These are phyloP conservation scores for Candida palmyrensis DNA, from an alignment of 805 yeast species.

Conservation along the genomic window DNA sequence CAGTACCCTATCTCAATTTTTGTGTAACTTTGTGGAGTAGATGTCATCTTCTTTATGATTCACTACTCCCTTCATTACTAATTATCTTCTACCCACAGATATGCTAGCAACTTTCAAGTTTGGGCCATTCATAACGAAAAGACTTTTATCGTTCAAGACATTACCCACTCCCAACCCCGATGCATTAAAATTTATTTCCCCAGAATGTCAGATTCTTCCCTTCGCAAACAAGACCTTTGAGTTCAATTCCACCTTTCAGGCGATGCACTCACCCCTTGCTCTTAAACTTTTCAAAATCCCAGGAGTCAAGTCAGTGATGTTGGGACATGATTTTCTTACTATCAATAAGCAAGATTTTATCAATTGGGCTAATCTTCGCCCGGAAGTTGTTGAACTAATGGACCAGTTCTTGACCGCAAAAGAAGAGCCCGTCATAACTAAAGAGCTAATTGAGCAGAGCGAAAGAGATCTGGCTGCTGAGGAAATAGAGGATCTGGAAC, in stretches of 20 bases:
- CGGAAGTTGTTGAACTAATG: slow-evolving; percentile 62
- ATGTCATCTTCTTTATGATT: background rate
- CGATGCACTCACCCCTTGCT: slow-evolving; percentile 61
- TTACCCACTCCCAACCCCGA: slow-evolving; percentile 70
- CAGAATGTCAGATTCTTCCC: slow-evolving; percentile 44
- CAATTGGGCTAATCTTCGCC: slow-evolving; percentile 54
- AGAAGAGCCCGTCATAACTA: slow-evolving; percentile 36
- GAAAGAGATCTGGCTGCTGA: slow-evolving; percentile 39
- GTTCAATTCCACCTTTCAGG: slow-evolving; percentile 48
- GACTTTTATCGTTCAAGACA: slow-evolving; percentile 38
- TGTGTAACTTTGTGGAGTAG: slow-evolving; percentile 1
- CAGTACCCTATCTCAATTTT: slow-evolving; percentile 1
- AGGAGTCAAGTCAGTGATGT: slow-evolving; percentile 67
- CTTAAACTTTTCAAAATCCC: slow-evolving; percentile 51
- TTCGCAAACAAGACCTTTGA: slow-evolving; percentile 44
- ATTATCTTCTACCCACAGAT: background rate
- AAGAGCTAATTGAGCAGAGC: slow-evolving; percentile 34
- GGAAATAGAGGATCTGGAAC: slow-evolving; percentile 55
- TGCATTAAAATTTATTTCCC: slow-evolving; percentile 62
- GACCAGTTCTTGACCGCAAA: slow-evolving; percentile 39
- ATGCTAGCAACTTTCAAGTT: background rate
- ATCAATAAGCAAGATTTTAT: slow-evolving; percentile 58
- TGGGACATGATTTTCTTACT: slow-evolving; percentile 71
- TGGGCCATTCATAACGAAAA: slow-evolving; percentile 3
- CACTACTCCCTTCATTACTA: background rate